Base-by-base conservation (phyloP, 805 yeast species). In the Candida chauliodis region DNA sequence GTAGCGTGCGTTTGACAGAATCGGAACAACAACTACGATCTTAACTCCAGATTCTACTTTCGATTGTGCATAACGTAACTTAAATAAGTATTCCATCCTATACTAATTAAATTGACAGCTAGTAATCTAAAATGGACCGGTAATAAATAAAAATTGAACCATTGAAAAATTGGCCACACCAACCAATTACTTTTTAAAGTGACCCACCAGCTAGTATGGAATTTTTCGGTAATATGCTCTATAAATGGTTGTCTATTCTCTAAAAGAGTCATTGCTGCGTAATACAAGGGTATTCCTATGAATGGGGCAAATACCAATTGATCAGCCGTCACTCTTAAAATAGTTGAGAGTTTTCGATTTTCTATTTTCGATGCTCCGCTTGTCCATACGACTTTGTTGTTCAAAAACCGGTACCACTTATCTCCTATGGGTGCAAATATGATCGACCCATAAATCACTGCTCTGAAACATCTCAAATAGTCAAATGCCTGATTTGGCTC, bases 101-200 rank as follows among this genome's bases (percentile, higher is more conserved):
- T 76, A 34, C 91, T 78, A 18, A 85, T 71, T 3, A 79, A 42
- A 51, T 87, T 87, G 21, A 84, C 95, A 8, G 79, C 67, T 32
- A 85, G 51, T 32, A 90, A 58, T 26, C 95, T 73, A 49, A 75
- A 76, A 30, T 79, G 79, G 6, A 79, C 74, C 0, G 97, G 97
- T 2, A 88, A 74, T 6, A 85, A 51, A 32, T 79, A 72, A 53
- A 91, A 87, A 61, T 91, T 93, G 44, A 81, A 46, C 38, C 79
- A 52, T 61, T 93, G 98, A 45, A 93, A 84, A 0, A 77, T 59
- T 0, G 98, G 98, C 99, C 98, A 93, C 9, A 91, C 83, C 36
- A 70, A 53, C 90, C 95, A 88, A 57, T 89, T 90, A 13, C 84
- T 71, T 23, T 67, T 56, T 29, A 90, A 59, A 0, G 96, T 89